phyloP scores from a whole-genome alignment of 805 yeast species.

The Candida sithepensis region DNA sequence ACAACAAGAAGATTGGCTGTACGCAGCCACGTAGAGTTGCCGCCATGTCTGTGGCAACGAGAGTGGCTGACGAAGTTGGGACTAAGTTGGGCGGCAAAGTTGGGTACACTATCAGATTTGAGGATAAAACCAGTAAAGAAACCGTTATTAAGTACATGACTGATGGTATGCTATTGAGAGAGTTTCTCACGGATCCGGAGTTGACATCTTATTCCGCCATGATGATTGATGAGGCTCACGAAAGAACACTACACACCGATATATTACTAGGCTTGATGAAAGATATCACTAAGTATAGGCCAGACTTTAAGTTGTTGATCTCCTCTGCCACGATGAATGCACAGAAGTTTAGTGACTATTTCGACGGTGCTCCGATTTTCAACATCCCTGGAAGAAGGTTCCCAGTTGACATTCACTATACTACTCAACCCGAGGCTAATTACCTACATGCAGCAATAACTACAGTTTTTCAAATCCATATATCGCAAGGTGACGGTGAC shows the following conservation, averaged over 20 bases:
- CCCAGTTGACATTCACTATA: slow-evolving; percentile 84
- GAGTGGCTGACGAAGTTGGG: slow-evolving; percentile 90
- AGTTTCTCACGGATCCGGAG: slow-evolving; percentile 73
- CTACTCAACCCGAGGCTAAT: slow-evolving; percentile 85
- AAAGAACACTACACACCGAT: slow-evolving; percentile 91
- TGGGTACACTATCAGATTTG: slow-evolving; percentile 87
- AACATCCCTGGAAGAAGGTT: slow-evolving; percentile 90
- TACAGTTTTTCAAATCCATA: slow-evolving; percentile 84
- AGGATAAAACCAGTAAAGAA: slow-evolving; percentile 60
- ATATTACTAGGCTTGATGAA: slow-evolving; percentile 74
- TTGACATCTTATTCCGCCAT: slow-evolving; percentile 68
- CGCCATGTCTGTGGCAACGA: slow-evolving; percentile 82
- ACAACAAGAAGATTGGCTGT: slow-evolving; percentile 64
- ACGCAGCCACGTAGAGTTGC: slow-evolving; percentile 97
- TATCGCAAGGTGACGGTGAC: slow-evolving; percentile 71
- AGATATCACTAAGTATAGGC: slow-evolving; percentile 57
- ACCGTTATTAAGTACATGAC: slow-evolving; percentile 88
- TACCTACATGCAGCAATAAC: slow-evolving; percentile 86
- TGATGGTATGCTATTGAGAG: slow-evolving; percentile 91
- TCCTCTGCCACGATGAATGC: slow-evolving; percentile 97
- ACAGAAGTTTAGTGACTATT: slow-evolving; percentile 75
- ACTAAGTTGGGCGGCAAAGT: slow-evolving; percentile 79
- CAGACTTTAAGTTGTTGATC: slow-evolving; percentile 70
- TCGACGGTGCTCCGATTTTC: slow-evolving; percentile 79
- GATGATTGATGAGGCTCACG: slow-evolving; percentile 97